Conservation (phyloP, 495 filamentous ascomycete species). For the Staphylotrichum longicolle region DNA sequence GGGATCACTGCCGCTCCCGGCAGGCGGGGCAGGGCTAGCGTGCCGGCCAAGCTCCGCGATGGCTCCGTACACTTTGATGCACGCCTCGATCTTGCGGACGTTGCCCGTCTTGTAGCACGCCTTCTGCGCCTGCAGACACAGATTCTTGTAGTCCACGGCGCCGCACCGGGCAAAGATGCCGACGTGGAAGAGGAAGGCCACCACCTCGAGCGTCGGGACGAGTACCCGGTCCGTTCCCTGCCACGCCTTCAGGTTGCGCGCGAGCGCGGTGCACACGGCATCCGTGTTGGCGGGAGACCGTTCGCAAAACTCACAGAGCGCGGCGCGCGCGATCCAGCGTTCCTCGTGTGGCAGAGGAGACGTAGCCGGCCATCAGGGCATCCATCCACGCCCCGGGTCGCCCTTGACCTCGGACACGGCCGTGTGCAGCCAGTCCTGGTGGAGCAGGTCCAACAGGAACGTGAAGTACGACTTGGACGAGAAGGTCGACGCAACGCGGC, state of each 20-base stretch:
- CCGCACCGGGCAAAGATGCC: slow-evolving; percentile 36
- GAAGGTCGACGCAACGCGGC: slow-evolving; percentile 37
- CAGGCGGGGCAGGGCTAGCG: slow-evolving; percentile 7
- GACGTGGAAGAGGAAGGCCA: slow-evolving; percentile 69
- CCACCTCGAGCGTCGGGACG: slow-evolving; percentile 70
- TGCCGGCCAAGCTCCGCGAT: slow-evolving; percentile 41
- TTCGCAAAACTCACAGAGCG: slow-evolving; percentile 56
- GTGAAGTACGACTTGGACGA: slow-evolving; percentile 53
- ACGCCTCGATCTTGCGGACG: slow-evolving; percentile 73
- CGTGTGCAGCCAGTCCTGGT: slow-evolving; percentile 30
- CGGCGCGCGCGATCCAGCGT: slow-evolving; percentile 69
- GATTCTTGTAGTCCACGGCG: slow-evolving; percentile 42
- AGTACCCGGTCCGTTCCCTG: slow-evolving; percentile 64
- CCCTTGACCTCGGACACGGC: slow-evolving; percentile 20
- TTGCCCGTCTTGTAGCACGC: slow-evolving; percentile 78
- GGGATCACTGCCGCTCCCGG: slow-evolving; percentile 13
- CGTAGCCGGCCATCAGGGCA: slow-evolving; percentile 66
- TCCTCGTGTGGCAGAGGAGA: slow-evolving; percentile 78
- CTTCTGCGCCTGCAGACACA: slow-evolving; percentile 71
- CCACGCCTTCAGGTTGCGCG: slow-evolving; percentile 38
- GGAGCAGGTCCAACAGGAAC: slow-evolving; percentile 48
- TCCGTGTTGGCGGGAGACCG: slow-evolving; percentile 32
- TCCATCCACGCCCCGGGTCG: slow-evolving; percentile 38
- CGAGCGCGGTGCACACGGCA: slow-evolving; percentile 36
- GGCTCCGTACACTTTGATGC: slow-evolving; percentile 71